Evolutionary conservation across 1,284 basidiomycete genomes (phyloP).

Genomic region (Stereum hirsutum): DNA sequence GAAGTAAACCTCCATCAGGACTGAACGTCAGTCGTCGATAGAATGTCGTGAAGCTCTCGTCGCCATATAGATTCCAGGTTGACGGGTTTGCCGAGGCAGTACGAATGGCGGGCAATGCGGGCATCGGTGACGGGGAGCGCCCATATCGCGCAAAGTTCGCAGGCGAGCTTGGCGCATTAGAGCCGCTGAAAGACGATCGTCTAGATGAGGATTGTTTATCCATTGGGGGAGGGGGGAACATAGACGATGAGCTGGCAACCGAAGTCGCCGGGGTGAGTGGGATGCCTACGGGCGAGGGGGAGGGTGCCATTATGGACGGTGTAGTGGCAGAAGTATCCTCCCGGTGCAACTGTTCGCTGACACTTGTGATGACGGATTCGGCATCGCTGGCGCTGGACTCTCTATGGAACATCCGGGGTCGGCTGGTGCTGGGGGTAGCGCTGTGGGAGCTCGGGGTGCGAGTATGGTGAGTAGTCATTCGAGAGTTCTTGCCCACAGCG

Average conservation of each 20-base stretch:
- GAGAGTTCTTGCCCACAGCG: conserved; percentile 73
- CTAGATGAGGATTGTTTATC: conserved; percentile 66
- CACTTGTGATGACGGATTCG: conserved; percentile 47
- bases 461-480: conserved; percentile 59
- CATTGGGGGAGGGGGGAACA: conserved; percentile 68
- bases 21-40: conserved; percentile 92
- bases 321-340: conserved; percentile 14
- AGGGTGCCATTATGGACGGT: too few species aligned
- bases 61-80: conserved; percentile 78
- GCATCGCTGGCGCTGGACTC: conserved; percentile 71
- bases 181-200: conserved; percentile 82
- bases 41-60: conserved; percentile 94
- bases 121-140: conserved; percentile 87
- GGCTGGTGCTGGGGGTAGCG: conserved; percentile 17
- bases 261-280: conserved; percentile 60
- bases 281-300: conserved; percentile 17
- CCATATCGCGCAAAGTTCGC: conserved; percentile 59
- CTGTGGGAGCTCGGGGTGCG: conserved; percentile 53
- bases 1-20: conserved; percentile 86
- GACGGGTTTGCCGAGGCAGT: conserved; percentile 38
- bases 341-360: conserved; percentile 38
- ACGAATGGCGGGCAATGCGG: conserved; percentile 82
- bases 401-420: conserved; percentile 52
- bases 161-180: conserved; percentile 69
- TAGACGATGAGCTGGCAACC: conserved; percentile 45